Evolutionary conservation across 78 protist species (phyloP).

Genomic region (Cavenderia fasciculata): DNA sequence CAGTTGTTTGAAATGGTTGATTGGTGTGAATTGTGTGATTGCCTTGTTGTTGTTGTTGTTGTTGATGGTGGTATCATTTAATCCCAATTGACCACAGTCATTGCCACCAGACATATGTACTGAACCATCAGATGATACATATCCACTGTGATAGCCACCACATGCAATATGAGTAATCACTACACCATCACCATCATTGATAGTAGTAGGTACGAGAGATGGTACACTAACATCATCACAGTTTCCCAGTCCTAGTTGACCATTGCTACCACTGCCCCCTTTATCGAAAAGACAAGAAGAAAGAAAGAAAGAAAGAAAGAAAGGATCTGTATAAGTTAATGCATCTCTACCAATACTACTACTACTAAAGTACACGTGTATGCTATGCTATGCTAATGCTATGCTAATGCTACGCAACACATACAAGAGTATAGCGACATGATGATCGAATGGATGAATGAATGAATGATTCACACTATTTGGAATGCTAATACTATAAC

Average conservation of each 20-base stretch:
- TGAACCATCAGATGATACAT: neutral
- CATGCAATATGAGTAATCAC: neutral
- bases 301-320: too few relatives aligned
- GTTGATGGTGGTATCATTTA: neutral
- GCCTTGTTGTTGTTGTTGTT: neutral
- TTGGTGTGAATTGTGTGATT: neutral
- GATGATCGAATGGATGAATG: too few relatives aligned
- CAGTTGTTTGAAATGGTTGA: neutral
- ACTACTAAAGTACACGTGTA: too few relatives aligned
- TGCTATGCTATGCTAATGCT: too few relatives aligned
- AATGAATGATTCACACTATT: too few relatives aligned
- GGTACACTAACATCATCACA: slow-evolving; percentile 30
- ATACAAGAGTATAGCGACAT: too few relatives aligned
- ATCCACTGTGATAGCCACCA: slow-evolving; percentile 31
- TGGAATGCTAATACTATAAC: too few relatives aligned
- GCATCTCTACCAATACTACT: too few relatives aligned
- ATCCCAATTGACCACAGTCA: slow-evolving; percentile 60
- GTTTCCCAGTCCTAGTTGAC: slow-evolving; percentile 32
- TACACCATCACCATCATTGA: neutral
- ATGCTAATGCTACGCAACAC: too few relatives aligned
- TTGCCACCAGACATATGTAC: slow-evolving; percentile 31
- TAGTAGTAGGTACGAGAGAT: too few relatives aligned
- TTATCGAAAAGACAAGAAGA: neutral
- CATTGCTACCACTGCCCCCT: slow-evolving; percentile 69
- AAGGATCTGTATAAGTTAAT: too few relatives aligned